Evolutionary conservation across 192 early-diverging fungal genomes (phyloP), one percentile per base, ranked within the genome.

Genomic region (Phlyctochytrium arcticum): DNA sequence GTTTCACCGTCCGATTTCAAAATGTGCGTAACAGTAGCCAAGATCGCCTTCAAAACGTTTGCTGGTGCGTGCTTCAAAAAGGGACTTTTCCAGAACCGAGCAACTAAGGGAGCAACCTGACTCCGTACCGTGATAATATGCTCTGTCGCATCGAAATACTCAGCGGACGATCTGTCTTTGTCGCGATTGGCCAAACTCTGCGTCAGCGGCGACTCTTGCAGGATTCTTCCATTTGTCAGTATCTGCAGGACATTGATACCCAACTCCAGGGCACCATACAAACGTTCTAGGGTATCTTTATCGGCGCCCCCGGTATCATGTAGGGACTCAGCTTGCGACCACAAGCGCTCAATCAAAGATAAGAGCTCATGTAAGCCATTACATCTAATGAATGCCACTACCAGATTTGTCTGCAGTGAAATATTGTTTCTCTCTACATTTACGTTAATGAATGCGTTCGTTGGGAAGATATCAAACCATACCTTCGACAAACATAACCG

Each of bases 131-230:
- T 62, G 0, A 89, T 75, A 2, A 93, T 57, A 72, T 88, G 87
- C 31, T 87, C 85, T 44, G 81, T 69, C 2, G 90, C 75, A 30
- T 92, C 86, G 71, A 94, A 95, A 64, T 80, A 88, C 32, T 84
- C 71, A 8, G 70, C 67, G 15, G 36, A 54, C 17, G 69, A 69
- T 51, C 65, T 76, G 68, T 89, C 86, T 37, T 79, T 80, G 17
- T 85, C 82, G 44, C 75, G 81, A 7, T 72, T 70, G 9, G 60
- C 70, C 19, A 92, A 57, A 0, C 63, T 36, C 12, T 70, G 47
- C 7, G 89, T 89, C 50, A 83, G 81, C 6, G 90, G 82, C 15
- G 90, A 90, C 48, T 93, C 90, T 12, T 79, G 76, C 24, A 95
- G 67, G 6, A 89, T 72, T 51, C 90, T 88, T 46, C 79, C 76